These are phyloP conservation scores for Penicillium palitans DNA, from an alignment of 2,329 filamentous ascomycete species.

Conservation along the genomic window DNA sequence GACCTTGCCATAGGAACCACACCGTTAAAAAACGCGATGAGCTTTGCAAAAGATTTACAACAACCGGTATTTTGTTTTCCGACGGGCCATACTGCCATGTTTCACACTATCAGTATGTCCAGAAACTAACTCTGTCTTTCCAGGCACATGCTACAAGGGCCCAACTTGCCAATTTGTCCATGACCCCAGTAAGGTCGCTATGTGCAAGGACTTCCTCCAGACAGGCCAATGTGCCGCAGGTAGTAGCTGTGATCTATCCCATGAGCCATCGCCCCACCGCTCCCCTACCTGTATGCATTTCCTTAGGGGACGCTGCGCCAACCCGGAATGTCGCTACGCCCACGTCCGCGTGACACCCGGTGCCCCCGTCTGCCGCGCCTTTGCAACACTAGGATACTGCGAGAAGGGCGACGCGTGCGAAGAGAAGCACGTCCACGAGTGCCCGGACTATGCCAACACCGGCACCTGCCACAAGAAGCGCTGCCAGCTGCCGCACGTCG, in stretches of 20 bases:
- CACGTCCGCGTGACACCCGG: constrained; percentile 76
- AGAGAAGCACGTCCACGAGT: constrained; percentile 87
- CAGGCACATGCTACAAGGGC: constrained; percentile 84
- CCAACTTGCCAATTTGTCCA: constrained; percentile 78
- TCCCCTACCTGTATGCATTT: constrained; percentile 88
- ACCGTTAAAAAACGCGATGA: constrained; percentile 68
- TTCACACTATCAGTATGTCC: not conserved
- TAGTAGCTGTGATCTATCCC: constrained; percentile 83
- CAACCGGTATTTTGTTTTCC: constrained; percentile 50
- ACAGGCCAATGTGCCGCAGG: constrained; percentile 76
- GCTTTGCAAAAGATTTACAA: constrained; percentile 66
- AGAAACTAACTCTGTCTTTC: constrained; percentile 32
- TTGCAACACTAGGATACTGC: constrained; percentile 87
- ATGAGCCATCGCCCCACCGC: constrained; percentile 79
- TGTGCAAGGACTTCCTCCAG: constrained; percentile 84
- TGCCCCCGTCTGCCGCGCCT: constrained; percentile 78
- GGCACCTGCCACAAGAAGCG: constrained; percentile 77
- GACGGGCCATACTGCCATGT: constrained; percentile 19
- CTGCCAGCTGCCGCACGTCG: constrained; percentile 84
- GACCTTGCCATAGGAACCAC: constrained; percentile 35
- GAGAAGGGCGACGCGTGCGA: constrained; percentile 74
- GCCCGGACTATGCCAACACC: constrained; percentile 90
- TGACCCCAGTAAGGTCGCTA: constrained; percentile 80
- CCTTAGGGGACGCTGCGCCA: constrained; percentile 84
- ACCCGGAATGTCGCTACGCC: constrained; percentile 79